Evolutionary conservation across 2,329 filamentous ascomycete genomes (phyloP), one percentile per base, ranked within the genome.

Genomic region (Fusarium agapanthi): DNA sequence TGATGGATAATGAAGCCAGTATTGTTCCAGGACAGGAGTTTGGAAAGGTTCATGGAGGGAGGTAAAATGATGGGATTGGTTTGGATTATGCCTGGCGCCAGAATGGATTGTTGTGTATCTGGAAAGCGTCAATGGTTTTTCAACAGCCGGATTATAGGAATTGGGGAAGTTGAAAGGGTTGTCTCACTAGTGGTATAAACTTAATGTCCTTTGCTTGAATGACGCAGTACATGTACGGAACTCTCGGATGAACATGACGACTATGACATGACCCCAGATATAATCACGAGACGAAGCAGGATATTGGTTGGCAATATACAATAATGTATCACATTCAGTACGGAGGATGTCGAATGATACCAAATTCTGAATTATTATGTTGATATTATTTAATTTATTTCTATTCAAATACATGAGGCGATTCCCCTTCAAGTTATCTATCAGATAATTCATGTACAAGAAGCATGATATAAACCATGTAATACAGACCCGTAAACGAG

Each of bases 1-100:
- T 88, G 69, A 84, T 91, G 61, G 77, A 81, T 47, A 74, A 69
- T 37, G 81, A 68, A 79, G 40, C 13, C 35, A 24, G 44, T 26
- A 28, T n/a, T 18, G 20, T 30, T n/a, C 11, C 7, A 37, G 13
- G 50, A 18, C 24, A 30, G 34, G 34, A 40, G 20, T 54, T 34
- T 30, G 24, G 34, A 28, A 28, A 40, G 14, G 11, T 16, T 10
- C 5, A 38, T 22, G 15, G 18, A 15, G 26, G 34, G 24, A 14
- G 28, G 34, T 11, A 26, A 16, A n/a, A 41, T 32, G 24, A 41
- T 30, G 41, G 56, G 44, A 32, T 38, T 51, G n/a, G 43, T 35
- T 28, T 53, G 28, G 22, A 24, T 32, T 15, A 35, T n/a, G 40
- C 51, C 37, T 41, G 59, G 71, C 40, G 51, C 28, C 34, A 24